Evolutionary conservation across 495 filamentous ascomycete genomes (phyloP), one percentile per base, ranked within the genome.

Genomic region (Staphylotrichum tortipilum): DNA sequence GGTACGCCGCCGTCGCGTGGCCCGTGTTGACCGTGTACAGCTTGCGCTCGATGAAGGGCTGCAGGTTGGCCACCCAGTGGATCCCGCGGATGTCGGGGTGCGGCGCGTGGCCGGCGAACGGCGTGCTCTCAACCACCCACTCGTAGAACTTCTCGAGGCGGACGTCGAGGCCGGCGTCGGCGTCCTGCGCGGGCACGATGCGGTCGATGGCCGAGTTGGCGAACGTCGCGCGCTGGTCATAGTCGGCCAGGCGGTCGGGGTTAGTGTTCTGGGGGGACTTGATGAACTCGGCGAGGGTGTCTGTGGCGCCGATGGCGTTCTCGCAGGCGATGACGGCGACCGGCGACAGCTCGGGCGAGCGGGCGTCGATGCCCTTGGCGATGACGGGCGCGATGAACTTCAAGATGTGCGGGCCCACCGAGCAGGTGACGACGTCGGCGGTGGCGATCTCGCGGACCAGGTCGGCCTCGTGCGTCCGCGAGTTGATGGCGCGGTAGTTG

Each of bases 11-110:
- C n/a, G 89, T 89, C 40, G 94, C 92, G 64, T 98, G 92, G 39
- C 88, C 84, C 21, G 92, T 97, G 79, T 98, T 98, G 76, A 98
- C 92, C 15, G 92, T 98, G 77, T 88, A 98, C 52, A 98, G 82
- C 75, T 98, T 98, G 69, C 92, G 90, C 80, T 98, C 90, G 61
- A 97, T 96, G 76, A 89, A 98, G 44, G 92, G 92, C 62, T 80
- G 76, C 21, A 98, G 78, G 74, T 96, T 79, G 55, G 87, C 82
- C 38, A 96, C 94, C 81, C 86, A 94, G 65, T 91, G 82, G 64
- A 98, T 83, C 42, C 90, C 92, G 46, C 89, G 68, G 65, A 98
- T 88, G 30, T 81, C 69, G 2, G 88, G n/a, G n/a, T n/a, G 88
- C 5, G 45, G 53, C 24, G 49, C 48, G 34, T 62, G 44, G 50